Percentiles rank a stretch among this genome's conserved stretches.
Evolutionary conservation across 2,329 filamentous ascomycete genomes (phyloP).

Genomic region (Arthrocladium fulminans): DNA sequence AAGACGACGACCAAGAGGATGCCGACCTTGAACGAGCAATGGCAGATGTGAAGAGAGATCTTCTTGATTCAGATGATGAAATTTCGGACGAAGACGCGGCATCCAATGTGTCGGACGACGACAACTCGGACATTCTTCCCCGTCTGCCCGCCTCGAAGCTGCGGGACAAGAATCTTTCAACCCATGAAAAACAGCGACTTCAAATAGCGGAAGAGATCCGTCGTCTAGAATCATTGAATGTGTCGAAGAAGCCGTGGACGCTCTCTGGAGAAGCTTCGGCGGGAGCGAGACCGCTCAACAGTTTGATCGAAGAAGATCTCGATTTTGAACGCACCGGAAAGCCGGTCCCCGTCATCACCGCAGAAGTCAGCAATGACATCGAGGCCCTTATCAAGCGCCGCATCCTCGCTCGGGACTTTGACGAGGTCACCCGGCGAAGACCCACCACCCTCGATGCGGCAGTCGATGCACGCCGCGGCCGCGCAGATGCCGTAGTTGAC

Average conservation of each 20-base stretch:
- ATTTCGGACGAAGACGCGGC: constrained; percentile 49
- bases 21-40: constrained; percentile 74
- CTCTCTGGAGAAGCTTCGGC: constrained; percentile 80
- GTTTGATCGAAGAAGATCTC: constrained; percentile 84
- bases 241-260: constrained; percentile 86
- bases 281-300: constrained; percentile 75
- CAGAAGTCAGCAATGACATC: constrained; percentile 81
- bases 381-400: constrained; percentile 90
- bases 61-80: constrained; percentile 66
- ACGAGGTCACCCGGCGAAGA: constrained; percentile 75
- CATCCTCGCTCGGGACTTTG: constrained; percentile 82
- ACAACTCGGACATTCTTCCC: constrained; percentile 25
- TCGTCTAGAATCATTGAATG: constrained; percentile 76
- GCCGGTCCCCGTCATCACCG: constrained; percentile 86
- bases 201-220: constrained; percentile 85
- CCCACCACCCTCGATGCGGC: constrained; percentile 63
- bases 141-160: constrained; percentile 4
- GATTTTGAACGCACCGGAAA: constrained; percentile 95
- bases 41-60: constrained; percentile 74
- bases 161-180: constrained; percentile 43
- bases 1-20: constrained; percentile 31
- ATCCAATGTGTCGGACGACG: constrained; percentile 54
- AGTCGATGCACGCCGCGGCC: constrained; percentile 55
- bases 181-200: constrained; percentile 78
- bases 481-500: constrained; percentile 59